phyloP scores from a whole-genome alignment of 495 filamentous ascomycete species.

The Amniculicola lignicola region DNA sequence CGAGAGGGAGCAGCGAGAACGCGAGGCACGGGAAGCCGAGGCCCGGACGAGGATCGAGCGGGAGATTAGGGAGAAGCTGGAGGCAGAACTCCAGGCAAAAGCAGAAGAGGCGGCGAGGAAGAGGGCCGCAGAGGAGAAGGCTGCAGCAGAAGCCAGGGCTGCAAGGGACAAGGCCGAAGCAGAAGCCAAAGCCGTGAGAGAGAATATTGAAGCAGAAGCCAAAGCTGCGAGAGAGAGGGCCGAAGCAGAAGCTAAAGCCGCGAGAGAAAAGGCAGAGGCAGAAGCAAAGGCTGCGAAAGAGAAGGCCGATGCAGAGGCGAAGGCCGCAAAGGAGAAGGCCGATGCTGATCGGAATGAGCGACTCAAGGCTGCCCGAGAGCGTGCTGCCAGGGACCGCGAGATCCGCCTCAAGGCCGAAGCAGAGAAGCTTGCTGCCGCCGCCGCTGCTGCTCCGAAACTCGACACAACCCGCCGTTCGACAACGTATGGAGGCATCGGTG shows the following conservation, averaged over 20 bases:
- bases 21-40: slow-evolving; percentile 40
- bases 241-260: slow-evolving; percentile 41
- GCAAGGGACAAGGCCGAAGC: slow-evolving; percentile 41
- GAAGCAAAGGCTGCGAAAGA: slow-evolving; percentile 38
- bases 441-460: slow-evolving; percentile 11
- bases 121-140: slow-evolving; percentile 41
- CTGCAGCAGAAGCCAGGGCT: slow-evolving; percentile 36
- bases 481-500: slow-evolving; percentile 33
- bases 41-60: slow-evolving; percentile 29
- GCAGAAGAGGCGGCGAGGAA: slow-evolving; percentile 43
- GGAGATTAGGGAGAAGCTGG: slow-evolving; percentile 40
- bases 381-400: slow-evolving; percentile 25
- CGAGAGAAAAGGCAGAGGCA: slow-evolving; percentile 42
- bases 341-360: slow-evolving; percentile 28
- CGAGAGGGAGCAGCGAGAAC: slow-evolving; percentile 36
- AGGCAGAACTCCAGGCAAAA: slow-evolving; percentile 50
- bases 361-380: slow-evolving; percentile 29
- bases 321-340: slow-evolving; percentile 30
- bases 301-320: slow-evolving; percentile 35
- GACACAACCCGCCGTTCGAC: slow-evolving; percentile 34
- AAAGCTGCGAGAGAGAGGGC: slow-evolving; percentile 39
- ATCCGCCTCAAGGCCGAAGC: slow-evolving; percentile 28
- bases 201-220: slow-evolving; percentile 47
- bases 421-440: slow-evolving; percentile 16
- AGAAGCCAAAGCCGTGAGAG: slow-evolving; percentile 32